Base-by-base conservation (phyloP, 2,329 filamentous ascomycete species). In the Hypoxylon sp. region DNA sequence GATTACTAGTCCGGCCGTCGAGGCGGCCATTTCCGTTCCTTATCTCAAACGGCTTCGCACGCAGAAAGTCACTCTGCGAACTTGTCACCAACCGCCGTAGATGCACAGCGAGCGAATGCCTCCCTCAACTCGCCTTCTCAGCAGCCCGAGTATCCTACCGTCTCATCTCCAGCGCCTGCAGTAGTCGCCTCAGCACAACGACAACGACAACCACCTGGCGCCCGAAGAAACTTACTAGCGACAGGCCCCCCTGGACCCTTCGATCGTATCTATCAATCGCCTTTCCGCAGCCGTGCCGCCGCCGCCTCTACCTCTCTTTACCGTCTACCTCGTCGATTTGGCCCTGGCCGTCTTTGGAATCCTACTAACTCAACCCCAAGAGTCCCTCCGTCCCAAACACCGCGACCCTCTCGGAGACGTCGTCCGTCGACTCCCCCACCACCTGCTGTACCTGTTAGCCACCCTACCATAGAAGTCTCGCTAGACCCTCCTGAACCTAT, bases 311-410 rank as follows among this genome's bases (percentile, higher is more conserved):
- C 75, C 30, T 64, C 70, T 6, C 61, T 72, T 20, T 76, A 77
- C 27, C 78, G 72, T 33, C 80, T 81, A 27, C 77, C 81, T 53
- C 81, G 79, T 58, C 82, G 81, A 31, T 79, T 83, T 31, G 81
- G 72, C 31, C 58, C 85, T 22, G 83, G 84, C 50, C 85, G 86
- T 37, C 85, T 89, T 71, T 89, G 87, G 87, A 89, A 89, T 73
- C 87, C 87, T 25, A 85, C 85, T 65, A 89, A 89, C 75, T 89
- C 86, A 27, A 89, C 87, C 2, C 86, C 86, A 49, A 82, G 86
- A 64, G 72, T 57, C 37, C 57, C 70, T 35, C 72, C 76, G 10
- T 77, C 60, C 70, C 80, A 61, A 75, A 69, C 67, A 49, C 70
- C 76, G 7, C 70, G 73, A 50, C 64, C 68, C 49, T 69, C 73